phyloP scores from a whole-genome alignment of 148 eudicot species.

The Rhododendron griersonianum region DNA sequence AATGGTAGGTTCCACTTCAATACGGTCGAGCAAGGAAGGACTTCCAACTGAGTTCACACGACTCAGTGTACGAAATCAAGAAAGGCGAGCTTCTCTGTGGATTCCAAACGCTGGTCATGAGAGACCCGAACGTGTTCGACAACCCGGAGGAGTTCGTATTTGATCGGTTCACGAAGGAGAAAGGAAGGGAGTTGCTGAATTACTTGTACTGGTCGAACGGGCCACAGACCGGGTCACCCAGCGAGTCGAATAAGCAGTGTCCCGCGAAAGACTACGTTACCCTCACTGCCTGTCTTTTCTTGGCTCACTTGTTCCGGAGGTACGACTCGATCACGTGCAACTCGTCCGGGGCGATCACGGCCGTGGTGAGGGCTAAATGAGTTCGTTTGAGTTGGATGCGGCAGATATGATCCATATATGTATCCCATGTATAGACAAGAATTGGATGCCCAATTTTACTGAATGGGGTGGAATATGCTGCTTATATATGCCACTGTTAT shows the following conservation, averaged over 20 bases:
- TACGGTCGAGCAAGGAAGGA: slow-evolving; percentile 77
- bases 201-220: slow-evolving; percentile 93
- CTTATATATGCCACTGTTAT: too few relatives aligned
- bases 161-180: slow-evolving; percentile 52
- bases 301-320: slow-evolving; percentile 62
- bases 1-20: slow-evolving; percentile 39
- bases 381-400: background rate
- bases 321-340: slow-evolving; percentile 53
- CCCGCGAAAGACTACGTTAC: slow-evolving; percentile 60
- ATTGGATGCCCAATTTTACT: too few relatives aligned
- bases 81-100: slow-evolving; percentile 92
- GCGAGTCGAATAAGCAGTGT: slow-evolving; percentile 71
- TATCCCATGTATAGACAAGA: too few relatives aligned
- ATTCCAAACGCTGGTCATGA: slow-evolving; percentile 66
- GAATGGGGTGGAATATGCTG: too few relatives aligned
- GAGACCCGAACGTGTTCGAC: slow-evolving; percentile 61
- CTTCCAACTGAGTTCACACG: slow-evolving; percentile 51
- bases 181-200: slow-evolving; percentile 44
- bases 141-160: slow-evolving; percentile 56
- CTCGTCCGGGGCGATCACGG: slow-evolving; percentile 41
- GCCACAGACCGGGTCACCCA: slow-evolving; percentile 57
- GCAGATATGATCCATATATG: background rate
- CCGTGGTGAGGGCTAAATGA: slow-evolving; percentile 34
- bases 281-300: slow-evolving; percentile 51
- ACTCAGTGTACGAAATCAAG: slow-evolving; percentile 55